Percentiles rank a stretch among this genome's conserved stretches.
These are phyloP conservation scores for Kwoniella mangroviensis DNA, from an alignment of 768 basidiomycete genomes.

Conservation along the genomic window DNA sequence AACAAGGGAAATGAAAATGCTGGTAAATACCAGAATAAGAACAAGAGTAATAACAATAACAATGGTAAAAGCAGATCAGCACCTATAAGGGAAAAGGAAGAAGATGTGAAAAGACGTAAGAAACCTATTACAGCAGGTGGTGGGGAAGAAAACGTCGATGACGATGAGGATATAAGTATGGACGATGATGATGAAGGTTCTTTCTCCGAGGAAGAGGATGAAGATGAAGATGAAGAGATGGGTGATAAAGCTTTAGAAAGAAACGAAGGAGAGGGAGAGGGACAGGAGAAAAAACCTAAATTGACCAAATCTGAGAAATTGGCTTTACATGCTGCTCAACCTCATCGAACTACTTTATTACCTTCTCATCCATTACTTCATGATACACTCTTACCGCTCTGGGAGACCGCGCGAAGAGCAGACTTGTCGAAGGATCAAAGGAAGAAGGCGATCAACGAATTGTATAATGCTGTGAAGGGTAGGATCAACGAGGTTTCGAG, in stretches of 20 bases:
- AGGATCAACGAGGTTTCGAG: slow-evolving; percentile 82
- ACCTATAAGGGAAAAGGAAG: slow-evolving; percentile 18
- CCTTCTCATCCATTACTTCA: slow-evolving; percentile 54
- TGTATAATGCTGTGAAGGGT: slow-evolving; percentile 78
- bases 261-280: slow-evolving; percentile 29
- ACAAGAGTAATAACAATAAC: background rate
- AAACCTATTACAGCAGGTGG: slow-evolving; percentile 42
- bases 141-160: slow-evolving; percentile 36
- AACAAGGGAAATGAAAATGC: background rate
- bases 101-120: slow-evolving; percentile 33
- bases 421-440: slow-evolving; percentile 69
- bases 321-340: slow-evolving; percentile 55
- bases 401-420: slow-evolving; percentile 54
- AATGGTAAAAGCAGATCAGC: slow-evolving; percentile 6
- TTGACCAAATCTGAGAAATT: slow-evolving; percentile 52
- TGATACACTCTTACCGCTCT: slow-evolving; percentile 52
- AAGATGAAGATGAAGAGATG: slow-evolving; percentile 34
- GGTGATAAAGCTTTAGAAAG: slow-evolving; percentile 23
- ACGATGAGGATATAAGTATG: slow-evolving; percentile 35
- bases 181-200: slow-evolving; percentile 20
- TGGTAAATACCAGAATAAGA: background rate
- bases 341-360: slow-evolving; percentile 54
- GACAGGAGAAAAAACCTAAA: slow-evolving; percentile 33
- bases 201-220: slow-evolving; percentile 26
- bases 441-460: slow-evolving; percentile 70